phyloP scores from a whole-genome alignment of 306 rosid species.

The Casuarina equisetifolia region DNA sequence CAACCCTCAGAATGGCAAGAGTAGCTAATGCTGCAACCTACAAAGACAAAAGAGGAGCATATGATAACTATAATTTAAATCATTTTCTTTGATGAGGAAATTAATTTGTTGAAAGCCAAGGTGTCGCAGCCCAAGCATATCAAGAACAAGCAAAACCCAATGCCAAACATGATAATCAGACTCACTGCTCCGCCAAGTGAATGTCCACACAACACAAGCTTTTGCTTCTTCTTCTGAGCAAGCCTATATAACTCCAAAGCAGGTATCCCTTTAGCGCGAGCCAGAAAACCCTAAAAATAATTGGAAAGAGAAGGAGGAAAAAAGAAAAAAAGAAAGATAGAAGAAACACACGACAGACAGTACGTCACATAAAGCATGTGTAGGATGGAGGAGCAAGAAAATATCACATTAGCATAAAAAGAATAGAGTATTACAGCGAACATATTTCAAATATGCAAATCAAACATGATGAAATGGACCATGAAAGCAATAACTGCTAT shows the following conservation, averaged over 20 bases:
- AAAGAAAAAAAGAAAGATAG: slow-evolving; percentile 9
- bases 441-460: neutral
- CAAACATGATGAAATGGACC: neutral
- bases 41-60: slow-evolving; percentile 29
- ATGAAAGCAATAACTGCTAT: slow-evolving; percentile 12
- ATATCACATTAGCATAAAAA: neutral
- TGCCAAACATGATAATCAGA: slow-evolving; percentile 25
- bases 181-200: slow-evolving; percentile 99
- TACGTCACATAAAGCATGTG: neutral
- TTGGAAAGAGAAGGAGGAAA: slow-evolving; percentile 2
- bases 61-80: slow-evolving; percentile 15
- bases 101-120: neutral
- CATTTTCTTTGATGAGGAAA: neutral
- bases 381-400: neutral
- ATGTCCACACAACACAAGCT: slow-evolving; percentile 95
- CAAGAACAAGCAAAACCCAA: neutral
- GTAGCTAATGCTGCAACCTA: slow-evolving; percentile 96
- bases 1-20: slow-evolving; percentile 96
- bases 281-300: slow-evolving; percentile 79
- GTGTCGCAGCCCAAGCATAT: neutral
- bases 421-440: neutral
- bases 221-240: slow-evolving; percentile 93
- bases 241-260: slow-evolving; percentile 91
- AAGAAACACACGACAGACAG: slow-evolving; percentile 3
- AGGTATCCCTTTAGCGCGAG: slow-evolving; percentile 98